Evolutionary conservation across 176 grass and related monocot genomes (phyloP).

Genomic region (Eleusine coracana): DNA sequence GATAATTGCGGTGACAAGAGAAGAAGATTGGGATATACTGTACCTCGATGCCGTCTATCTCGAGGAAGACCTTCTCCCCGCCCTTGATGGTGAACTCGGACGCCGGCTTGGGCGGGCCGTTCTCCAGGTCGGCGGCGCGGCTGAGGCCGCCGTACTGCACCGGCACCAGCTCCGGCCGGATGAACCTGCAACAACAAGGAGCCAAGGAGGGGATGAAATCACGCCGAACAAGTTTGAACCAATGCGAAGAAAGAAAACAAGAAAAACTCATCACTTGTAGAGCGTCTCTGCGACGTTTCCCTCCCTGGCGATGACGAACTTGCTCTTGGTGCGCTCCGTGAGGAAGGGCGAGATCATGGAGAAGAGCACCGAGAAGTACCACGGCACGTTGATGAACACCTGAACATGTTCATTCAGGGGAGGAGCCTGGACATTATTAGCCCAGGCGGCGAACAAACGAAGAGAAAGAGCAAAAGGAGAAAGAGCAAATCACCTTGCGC

Average conservation of each 20-base stretch:
- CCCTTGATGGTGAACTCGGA: conserved; percentile 98
- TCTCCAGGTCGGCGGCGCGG: conserved; percentile 73
- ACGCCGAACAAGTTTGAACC: neutral
- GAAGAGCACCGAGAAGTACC: conserved; percentile 95
- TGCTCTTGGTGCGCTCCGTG: conserved; percentile 97
- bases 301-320: conserved; percentile 93
- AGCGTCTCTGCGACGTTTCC: conserved; percentile 94
- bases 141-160: conserved; percentile 92
- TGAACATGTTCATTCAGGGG: no score
- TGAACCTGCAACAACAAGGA: conserved; percentile 56
- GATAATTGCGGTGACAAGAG: neutral
- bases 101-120: conserved; percentile 87
- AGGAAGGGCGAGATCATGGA: conserved; percentile 92
- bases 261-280: conserved; percentile 54
- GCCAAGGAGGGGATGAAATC: no score
- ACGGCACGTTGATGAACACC: conserved; percentile 97
- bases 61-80: conserved; percentile 89
- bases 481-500: conserved; percentile 48
- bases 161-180: conserved; percentile 89
- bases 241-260: neutral
- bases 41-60: conserved; percentile 99
- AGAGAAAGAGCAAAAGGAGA: no score
- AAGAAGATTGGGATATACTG: conserved; percentile 29
- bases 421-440: no score
- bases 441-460: no score